These are phyloP conservation scores for Albifimbria verrucaria DNA, from an alignment of 2,329 filamentous ascomycete genomes.

Conservation along the genomic window DNA sequence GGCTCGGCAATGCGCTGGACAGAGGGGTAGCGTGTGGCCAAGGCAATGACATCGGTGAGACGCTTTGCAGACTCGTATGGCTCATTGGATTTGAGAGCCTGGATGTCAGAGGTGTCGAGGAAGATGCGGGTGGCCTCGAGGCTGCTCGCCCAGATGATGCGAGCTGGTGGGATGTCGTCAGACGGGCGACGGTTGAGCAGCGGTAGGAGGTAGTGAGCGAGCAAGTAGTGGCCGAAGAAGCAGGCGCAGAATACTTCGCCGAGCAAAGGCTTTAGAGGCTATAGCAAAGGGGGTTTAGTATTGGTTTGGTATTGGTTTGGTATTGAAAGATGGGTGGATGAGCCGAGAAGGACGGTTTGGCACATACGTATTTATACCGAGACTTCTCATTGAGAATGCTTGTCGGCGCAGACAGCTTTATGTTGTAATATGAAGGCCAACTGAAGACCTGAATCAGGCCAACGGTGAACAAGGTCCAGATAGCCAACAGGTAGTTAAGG, in stretches of 20 bases:
- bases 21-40: slow-evolving; percentile 68
- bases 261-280: slow-evolving; percentile 56
- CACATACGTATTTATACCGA: slow-evolving; percentile 30
- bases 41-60: slow-evolving; percentile 76
- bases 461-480: slow-evolving; percentile 49
- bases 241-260: slow-evolving; percentile 88
- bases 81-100: slow-evolving; percentile 58
- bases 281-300: slow-evolving; percentile 13
- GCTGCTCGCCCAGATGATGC: slow-evolving; percentile 85
- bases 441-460: slow-evolving; percentile 67
- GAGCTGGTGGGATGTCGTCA: slow-evolving; percentile 40
- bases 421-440: slow-evolving; percentile 61
- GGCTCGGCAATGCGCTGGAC: slow-evolving; percentile 52
- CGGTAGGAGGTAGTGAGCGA: slow-evolving; percentile 75
- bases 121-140: slow-evolving; percentile 59
- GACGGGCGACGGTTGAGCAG: slow-evolving; percentile 53
- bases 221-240: slow-evolving; percentile 91
- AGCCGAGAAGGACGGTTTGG: neutral
- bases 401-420: slow-evolving; percentile 58
- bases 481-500: slow-evolving; percentile 64
- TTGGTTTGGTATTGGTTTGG: neutral
- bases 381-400: slow-evolving; percentile 38
- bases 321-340: neutral
- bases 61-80: slow-evolving; percentile 89
- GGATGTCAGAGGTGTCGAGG: slow-evolving; percentile 69